phyloP scores from a whole-genome alignment of 192 early-diverging fungal genomes.

The Pilobolus umbonatus region DNA sequence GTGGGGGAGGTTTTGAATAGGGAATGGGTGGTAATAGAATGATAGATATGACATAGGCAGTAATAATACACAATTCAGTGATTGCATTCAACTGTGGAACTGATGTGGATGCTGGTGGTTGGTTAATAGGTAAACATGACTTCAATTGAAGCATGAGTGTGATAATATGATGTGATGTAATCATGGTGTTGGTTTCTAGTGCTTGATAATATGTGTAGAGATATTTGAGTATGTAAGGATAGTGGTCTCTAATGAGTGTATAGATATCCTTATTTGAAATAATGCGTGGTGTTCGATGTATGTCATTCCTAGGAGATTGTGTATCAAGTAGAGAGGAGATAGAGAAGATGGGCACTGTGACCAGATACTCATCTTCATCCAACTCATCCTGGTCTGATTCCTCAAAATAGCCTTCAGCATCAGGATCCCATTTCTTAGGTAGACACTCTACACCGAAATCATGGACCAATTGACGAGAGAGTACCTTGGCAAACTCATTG shows the following conservation, averaged over 20 bases:
- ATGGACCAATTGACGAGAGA: constrained; percentile 14
- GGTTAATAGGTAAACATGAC: background rate
- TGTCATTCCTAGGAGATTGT: background rate
- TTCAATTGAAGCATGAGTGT: constrained; percentile 7
- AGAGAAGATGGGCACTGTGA: constrained; percentile 28
- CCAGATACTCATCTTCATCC: constrained; percentile 31
- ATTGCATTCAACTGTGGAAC: background rate
- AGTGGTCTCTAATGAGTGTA: background rate
- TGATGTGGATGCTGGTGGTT: background rate
- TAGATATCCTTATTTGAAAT: background rate
- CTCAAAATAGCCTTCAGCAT: constrained; percentile 15
- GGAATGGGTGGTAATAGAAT: background rate
- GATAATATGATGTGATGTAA: constrained; percentile 1
- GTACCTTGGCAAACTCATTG: constrained; percentile 10
- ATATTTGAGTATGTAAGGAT: background rate
- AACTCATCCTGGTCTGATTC: constrained; percentile 25
- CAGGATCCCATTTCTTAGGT: constrained; percentile 3
- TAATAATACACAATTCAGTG: background rate
- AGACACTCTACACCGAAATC: constrained; percentile 20
- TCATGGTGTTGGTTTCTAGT: background rate
- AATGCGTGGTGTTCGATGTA: background rate
- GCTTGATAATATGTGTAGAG: background rate
- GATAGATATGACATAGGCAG: constrained; percentile 5
- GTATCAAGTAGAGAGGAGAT: background rate
- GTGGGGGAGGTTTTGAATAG: background rate